phyloP scores from a whole-genome alignment of 2,329 filamentous ascomycete genomes.

The Cytospora schulzeri region DNA sequence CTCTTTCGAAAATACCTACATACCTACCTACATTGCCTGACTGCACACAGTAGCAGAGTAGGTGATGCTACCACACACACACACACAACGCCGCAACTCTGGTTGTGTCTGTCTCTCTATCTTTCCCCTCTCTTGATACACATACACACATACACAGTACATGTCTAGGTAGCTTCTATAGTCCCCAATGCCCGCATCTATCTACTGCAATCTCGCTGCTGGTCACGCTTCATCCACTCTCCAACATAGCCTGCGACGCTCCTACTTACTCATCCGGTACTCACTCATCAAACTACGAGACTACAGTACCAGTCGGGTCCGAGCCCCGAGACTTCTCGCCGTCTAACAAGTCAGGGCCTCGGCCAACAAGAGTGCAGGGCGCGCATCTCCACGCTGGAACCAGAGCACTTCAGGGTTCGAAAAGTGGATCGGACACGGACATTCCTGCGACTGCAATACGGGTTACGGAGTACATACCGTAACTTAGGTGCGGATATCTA shows the following conservation, averaged over 20 bases:
- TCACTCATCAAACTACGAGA: neutral
- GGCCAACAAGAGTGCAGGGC: slow-evolving; percentile 8
- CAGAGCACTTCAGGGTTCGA: slow-evolving; percentile 9
- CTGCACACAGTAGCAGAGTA: neutral
- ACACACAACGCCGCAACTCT: neutral
- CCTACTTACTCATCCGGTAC: neutral
- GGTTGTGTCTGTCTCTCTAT: neutral
- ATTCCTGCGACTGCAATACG: slow-evolving; percentile 13
- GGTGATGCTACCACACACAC: no score
- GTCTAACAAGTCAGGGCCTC: neutral
- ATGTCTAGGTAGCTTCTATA: neutral
- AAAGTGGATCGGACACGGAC: slow-evolving; percentile 24
- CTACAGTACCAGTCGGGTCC: neutral
- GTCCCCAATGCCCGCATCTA: neutral
- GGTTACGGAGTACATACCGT: neutral
- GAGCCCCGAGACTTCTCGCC: neutral
- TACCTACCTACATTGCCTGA: no score
- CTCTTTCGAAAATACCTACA: neutral
- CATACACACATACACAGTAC: neutral
- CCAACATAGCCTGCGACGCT: neutral
- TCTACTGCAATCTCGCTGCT: neutral
- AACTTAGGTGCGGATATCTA: neutral
- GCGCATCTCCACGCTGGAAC: slow-evolving; percentile 1
- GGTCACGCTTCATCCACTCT: neutral
- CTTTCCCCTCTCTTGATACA: neutral